Evolutionary conservation across 768 basidiomycete species (phyloP), one percentile per base, ranked within the genome.

Genomic region (Mycena rosella): DNA sequence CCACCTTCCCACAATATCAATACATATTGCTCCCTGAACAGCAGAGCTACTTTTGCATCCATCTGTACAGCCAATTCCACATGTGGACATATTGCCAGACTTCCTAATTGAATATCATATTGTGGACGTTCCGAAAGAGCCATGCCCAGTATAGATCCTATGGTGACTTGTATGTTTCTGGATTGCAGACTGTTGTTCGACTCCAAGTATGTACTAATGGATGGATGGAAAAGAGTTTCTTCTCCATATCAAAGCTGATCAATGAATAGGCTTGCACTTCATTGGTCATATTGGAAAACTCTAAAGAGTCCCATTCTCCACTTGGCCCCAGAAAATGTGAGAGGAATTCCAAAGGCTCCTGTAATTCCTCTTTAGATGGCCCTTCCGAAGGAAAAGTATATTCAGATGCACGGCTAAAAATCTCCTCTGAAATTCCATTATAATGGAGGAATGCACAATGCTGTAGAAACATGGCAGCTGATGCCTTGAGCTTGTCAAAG

Each of bases 391-490:
- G 4, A 9, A 24, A 17, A 27, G 36, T 5, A 44, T 60, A 60
- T 2, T 0, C 18, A 4, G 47, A 29, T 24, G 58, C 58, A n/a
- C 6, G 9, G 1, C 1, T 36, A n/a, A 64, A 64, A 17, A 56
- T 64, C 22, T 55, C 15, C 32, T 64, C 53, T 6, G 48, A 40
- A 10, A 65, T 65, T 27, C 44, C 44, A 18, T 53, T 9, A 26
- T 27, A 18, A 29, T 65, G 64, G 0, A 65, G 36, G 29, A 65
- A 60, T 0, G 56, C 51, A 26, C 55, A 58, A 3, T 59, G 22
- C 20, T 60, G 65, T 32, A 66, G 34, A 27, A 66, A 26, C 20
- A 5, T 27, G 5, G 44, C 54, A 27, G 65, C 65, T 8, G 11
- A 2, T 10, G 1, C 15, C 5, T 32, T 51, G n/a, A 66, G 65